Base-by-base conservation (phyloP, 2,329 filamentous ascomycete genomes). In the Trichoderma afroharzianum region DNA sequence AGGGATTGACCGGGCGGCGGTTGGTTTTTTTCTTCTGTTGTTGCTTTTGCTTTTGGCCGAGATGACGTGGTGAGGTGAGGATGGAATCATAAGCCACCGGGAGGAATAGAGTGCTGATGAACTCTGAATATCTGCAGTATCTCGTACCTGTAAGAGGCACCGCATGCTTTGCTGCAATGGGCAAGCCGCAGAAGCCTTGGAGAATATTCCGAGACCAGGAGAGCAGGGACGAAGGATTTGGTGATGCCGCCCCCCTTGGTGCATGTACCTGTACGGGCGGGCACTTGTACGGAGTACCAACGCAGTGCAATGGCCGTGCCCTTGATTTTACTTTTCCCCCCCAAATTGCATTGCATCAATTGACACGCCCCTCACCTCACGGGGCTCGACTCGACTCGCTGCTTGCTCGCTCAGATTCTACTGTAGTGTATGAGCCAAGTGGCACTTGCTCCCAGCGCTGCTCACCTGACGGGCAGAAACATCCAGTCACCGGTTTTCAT, bases 401-500 rank as follows among this genome's bases (percentile, higher is more conserved):
- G 61, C 36, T 30, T 43, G 62, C 39, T 43, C 24, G 62, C 39
- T 43, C 24, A 53, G 11, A 64, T 21, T 33, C 11, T 11, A n/a
- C n/a, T n/a, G n/a, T n/a, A n/a, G n/a, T n/a, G n/a, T n/a, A 14
- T 21, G 6, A 33, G 26, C 50, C 33, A 64, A 71, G 61, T 66
- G 68, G 68, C 68, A 50, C 71, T 67, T 70, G 59, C 68, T 55
- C 62, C 47, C 55, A 66, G 71, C 55, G 63, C 53, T 73, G 70
- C 66, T 73, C 73, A 74, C 73, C 72, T 73, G 72, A 73, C 63
- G 63, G 43, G 55, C 63, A 71, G 36, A 59, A 59, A 53, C 72
- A 76, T 78, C 80, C 82, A 83, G 79, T 80, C 78, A 78, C 79
- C 78, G 78, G 81, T 85, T 85, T 85, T 76, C 76, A 85, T 85